Evolutionary conservation across 441 rosid genomes (phyloP), one percentile per base, ranked within the genome.

Genomic region (Populus tomentosa): DNA sequence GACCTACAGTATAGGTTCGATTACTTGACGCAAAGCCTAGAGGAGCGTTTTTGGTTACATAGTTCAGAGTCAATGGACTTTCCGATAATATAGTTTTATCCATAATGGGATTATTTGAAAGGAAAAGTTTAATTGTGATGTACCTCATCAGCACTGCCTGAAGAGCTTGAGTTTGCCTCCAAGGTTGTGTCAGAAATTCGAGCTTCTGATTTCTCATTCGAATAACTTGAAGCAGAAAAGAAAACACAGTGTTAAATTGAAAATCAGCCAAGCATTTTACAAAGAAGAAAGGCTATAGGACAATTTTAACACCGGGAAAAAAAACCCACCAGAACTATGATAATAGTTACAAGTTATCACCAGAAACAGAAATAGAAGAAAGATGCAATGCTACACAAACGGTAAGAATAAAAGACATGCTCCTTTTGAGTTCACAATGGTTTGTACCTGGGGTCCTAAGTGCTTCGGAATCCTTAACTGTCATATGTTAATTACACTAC

Each of bases 191-290:
- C 90, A 2, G 84, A 80, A 77, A 81, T 66, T 74, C 86, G 87
- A 65, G 86, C 87, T 81, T 90, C 91, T 61, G 96, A 90, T 80
- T 95, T 93, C 81, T 91, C 97, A 73, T 92, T 95, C 64, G 98
- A 95, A 82, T 87, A 91, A 46, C 99, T 95, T 68, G 65, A 86
- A 50, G 63, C 56, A 80, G 70, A 69, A 62, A 70, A 38, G 46
- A 13, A 20, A 65, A 71, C 10, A 24, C 10, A 24, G 20, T 13
- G 35, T 16, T 40, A 33, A 72, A 35, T 18, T 11, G 72, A 28
- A 33, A 67, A 30, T 28, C 36, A 63, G 32, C 14, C 1, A 68
- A 28, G 35, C 26, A 71, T 10, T 67, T 59, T 65, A 50, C 10
- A 75, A 4, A 16, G 14, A 32, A 63, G 3, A 40, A 40, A 50